Conservation (phyloP, 345 rosid genomes). For the Jatropha curcas region DNA sequence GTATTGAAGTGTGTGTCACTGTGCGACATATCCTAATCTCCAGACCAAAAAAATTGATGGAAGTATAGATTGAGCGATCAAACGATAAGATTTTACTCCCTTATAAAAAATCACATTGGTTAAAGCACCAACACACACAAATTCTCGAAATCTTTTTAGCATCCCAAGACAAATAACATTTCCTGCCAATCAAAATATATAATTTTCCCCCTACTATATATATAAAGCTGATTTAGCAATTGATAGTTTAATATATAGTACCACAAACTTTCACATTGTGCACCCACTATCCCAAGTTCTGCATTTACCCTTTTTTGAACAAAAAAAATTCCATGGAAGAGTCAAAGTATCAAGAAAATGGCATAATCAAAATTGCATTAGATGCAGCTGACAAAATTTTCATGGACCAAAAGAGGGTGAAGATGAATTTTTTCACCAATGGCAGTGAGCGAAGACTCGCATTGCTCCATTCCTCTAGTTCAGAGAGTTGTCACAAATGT, state of each 20-base stretch:
- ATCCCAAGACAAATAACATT: slow-evolving; percentile 26
- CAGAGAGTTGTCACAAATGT: neutral
- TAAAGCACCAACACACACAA: too few species aligned
- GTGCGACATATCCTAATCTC: slow-evolving; percentile 17
- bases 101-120: too few species aligned
- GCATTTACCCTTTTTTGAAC: too few species aligned
- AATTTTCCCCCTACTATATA: neutral
- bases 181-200: neutral
- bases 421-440: neutral
- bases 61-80: neutral
- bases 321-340: slow-evolving; percentile 16
- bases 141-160: slow-evolving; percentile 25
- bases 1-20: slow-evolving; percentile 10
- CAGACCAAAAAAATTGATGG: neutral
- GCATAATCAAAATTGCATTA: slow-evolving; percentile 20
- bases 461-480: neutral
- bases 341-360: slow-evolving; percentile 14
- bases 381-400: slow-evolving; percentile 31
- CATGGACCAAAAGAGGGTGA: slow-evolving; percentile 24
- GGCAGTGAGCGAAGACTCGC: neutral
- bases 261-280: too few species aligned
- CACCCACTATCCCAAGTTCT: neutral
- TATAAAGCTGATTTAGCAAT: slow-evolving; percentile 7
- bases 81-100: too few species aligned
- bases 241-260: neutral